phyloP scores from a whole-genome alignment of 164 flowering plant species.

The Nelumbo lutea region DNA sequence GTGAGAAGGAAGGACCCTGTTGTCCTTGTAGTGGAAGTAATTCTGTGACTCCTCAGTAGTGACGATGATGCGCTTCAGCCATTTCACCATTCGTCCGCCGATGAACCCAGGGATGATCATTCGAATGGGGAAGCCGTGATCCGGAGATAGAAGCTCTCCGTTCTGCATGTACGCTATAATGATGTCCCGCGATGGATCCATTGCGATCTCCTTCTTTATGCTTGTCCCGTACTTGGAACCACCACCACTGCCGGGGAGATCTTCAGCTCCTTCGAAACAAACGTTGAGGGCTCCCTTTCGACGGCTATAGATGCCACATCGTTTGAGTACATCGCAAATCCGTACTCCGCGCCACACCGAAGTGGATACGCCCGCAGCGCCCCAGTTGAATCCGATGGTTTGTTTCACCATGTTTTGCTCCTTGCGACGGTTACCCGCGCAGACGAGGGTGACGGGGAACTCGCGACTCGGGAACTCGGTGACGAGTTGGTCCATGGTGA shows the following conservation, averaged over 20 bases:
- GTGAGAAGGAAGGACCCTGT: conserved; percentile 83
- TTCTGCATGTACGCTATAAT: conserved; percentile 93
- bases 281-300: conserved; percentile 61
- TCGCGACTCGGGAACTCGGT: conserved; percentile 56
- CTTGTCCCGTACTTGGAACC: conserved; percentile 95
- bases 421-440: conserved; percentile 92
- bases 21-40: conserved; percentile 79
- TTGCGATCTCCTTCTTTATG: conserved; percentile 53
- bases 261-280: conserved; percentile 95
- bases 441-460: conserved; percentile 80
- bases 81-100: conserved; percentile 97
- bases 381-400: conserved; percentile 97
- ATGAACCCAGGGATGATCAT: conserved; percentile 92
- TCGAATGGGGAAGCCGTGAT: conserved; percentile 89
- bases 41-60: conserved; percentile 61
- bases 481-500: conserved; percentile 77
- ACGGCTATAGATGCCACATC: conserved; percentile 58
- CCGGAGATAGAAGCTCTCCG: conserved; percentile 68
- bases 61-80: conserved; percentile 78
- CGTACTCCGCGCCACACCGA: conserved; percentile 89
- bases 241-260: conserved; percentile 92
- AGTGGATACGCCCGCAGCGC: conserved; percentile 76
- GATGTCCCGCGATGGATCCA: conserved; percentile 83
- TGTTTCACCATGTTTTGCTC: conserved; percentile 92
- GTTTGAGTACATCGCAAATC: conserved; percentile 50